Evolutionary conservation across 164 flowering plant species (phyloP), one percentile per base, ranked within the genome.

Genomic region (Euptelea pleiosperma): DNA sequence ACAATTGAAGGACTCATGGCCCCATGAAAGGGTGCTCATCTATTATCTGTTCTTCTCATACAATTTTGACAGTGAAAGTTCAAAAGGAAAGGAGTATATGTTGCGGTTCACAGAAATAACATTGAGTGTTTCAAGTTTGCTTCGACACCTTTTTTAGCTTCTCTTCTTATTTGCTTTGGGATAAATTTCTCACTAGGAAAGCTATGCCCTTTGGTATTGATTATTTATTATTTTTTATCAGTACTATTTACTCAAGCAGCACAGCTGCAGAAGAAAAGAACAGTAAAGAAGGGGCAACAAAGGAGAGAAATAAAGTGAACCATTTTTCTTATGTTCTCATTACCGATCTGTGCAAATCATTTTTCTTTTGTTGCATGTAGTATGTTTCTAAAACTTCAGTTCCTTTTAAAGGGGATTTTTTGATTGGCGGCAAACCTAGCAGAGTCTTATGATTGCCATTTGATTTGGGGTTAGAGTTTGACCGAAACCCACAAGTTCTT

Each of bases 1-100:
- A 82, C 88, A 42, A 78, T 82, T 34, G 85, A 78, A 73, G 79
- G 78, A 50, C 70, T 82, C 39, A 79, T 80, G 79, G 83, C 82
- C 42, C 83, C 85, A 22, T 79, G 56, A 51, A 39, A 54, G 57
- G 58, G 56, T 45, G 41, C 62, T 41, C 34, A 16, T 37, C 26
- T 29, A 7, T 30, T 31, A 21, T 18, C 31, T 39, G 8, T 30
- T 34, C 8, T 25, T 53, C 12, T 26, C 15, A 15, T 43, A 33
- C 45, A 62, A 28, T 62, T 62, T 62, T 62, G 66, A 35, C 60
- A 54, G 18, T 29, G 26, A 29, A 22, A 42, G n/a, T 12, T 42
- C 45, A 18, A 3, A 2, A 42, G n/a, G 18, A 42, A 42, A 18
- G 45, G 45, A 42, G 45, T 22, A 42, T 3, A 8, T 16, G 22